A percentile compares a stretch with the other conserved stretches of the same genome.
phyloP scores from a whole-genome alignment of 2,329 filamentous ascomycete genomes.

The Colletotrichum sp. region DNA sequence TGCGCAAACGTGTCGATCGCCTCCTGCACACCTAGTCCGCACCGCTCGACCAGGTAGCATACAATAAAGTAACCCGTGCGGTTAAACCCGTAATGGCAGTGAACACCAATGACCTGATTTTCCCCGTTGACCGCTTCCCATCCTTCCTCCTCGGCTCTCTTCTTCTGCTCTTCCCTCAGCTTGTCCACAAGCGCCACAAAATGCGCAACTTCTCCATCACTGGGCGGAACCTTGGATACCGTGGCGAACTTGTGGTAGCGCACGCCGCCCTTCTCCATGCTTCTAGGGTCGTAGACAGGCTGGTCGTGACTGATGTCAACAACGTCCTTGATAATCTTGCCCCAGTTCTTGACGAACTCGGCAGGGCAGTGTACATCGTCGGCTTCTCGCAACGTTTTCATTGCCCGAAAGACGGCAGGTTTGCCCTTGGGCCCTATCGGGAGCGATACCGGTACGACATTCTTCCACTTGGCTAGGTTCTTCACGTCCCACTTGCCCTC shows the following conservation, averaged over 20 bases:
- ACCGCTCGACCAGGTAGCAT: conserved; percentile 86
- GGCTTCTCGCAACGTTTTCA: conserved; percentile 92
- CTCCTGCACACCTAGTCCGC: conserved; percentile 73
- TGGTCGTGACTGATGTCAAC: conserved; percentile 92
- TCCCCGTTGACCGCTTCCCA: conserved; percentile 41
- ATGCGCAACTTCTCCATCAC: conserved; percentile 54
- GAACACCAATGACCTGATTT: conserved; percentile 73
- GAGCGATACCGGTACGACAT: conserved; percentile 76
- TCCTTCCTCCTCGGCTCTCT: conserved; percentile 46
- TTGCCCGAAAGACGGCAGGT: conserved; percentile 75
- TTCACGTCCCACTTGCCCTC: conserved; percentile 99
- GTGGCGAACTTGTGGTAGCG: conserved; percentile 89
- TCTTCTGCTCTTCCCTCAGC: conserved; percentile 61
- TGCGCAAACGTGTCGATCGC: conserved; percentile 81
- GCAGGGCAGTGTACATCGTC: conserved; percentile 82
- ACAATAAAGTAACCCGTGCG: conserved; percentile 91
- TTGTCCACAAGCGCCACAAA: conserved; percentile 65
- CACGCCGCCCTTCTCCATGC: conserved; percentile 69
- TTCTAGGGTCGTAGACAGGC: conserved; percentile 84
- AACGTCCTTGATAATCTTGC: conserved; percentile 71
- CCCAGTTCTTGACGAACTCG: conserved; percentile 73
- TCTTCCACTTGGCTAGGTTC: conserved; percentile 90
- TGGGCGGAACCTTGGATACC: conserved; percentile 87
- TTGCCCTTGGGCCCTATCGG: conserved; percentile 63
- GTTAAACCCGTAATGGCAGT: conserved; percentile 97